Evolutionary conservation across 208 protist genomes (phyloP), one percentile per base, ranked within the genome.

Genomic region (Angomonas deanei): DNA sequence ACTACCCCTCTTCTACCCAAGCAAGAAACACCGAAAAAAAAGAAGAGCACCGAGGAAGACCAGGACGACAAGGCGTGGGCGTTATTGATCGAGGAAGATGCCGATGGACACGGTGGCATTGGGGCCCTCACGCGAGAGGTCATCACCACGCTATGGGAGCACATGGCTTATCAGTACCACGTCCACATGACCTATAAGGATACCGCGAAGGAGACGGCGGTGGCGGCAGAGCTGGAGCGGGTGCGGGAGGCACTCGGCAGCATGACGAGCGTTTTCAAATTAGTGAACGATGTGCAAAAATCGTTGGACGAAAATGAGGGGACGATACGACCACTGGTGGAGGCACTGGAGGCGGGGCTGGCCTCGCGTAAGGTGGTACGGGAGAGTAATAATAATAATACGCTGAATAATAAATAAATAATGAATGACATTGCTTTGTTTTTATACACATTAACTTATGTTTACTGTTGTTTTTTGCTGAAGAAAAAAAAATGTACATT

Each of bases 161-260:
- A 65, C 30, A 72, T 76, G 19, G 70, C 70, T 0, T 76, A 59
- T 54, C 42, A 70, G 36, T 76, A 76, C 55, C 57, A 76, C 56
- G 58, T 56, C 4, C 50, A 56, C 23, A 11, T 31, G 4, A 10
- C 27, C 4, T 56, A 56, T 24, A 56, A 27, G 23, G 50, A 56
- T 27, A 27, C 26, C 4, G 27, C 26, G 50, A n/a, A 24, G 13
- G 21, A 56, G 23, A 33, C 21, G 50, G 50, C 50, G 10, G 50
- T 32, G 6, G 50, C 26, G 3, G 50, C 19, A 24, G 50, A 56
- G 50, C 27, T 56, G 27, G 3, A 31, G 19, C 21, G 50, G 4
- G 50, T 56, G 27, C 19, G 13, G 26, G 27, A 13, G 19, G 50
- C 50, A 2, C 50, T 56, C 50, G 27, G 27, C 27, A 56, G 26